These are phyloP conservation scores for Ophiostoma angusticollis DNA, from an alignment of 2,329 filamentous ascomycete genomes.

Conservation along the genomic window DNA sequence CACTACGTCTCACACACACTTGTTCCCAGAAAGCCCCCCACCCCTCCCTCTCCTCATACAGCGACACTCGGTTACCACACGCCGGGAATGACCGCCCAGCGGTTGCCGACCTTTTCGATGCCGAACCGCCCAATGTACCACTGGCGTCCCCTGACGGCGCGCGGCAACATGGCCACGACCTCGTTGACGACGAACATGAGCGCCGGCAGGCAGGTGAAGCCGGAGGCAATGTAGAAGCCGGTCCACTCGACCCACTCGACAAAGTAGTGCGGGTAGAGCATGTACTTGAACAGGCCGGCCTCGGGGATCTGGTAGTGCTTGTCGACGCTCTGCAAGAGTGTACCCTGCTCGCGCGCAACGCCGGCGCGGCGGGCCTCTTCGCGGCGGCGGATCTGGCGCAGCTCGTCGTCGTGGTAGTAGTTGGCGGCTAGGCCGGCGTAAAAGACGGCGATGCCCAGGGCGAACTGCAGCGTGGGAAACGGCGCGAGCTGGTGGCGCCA, in stretches of 20 bases:
- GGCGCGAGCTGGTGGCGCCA: constrained; percentile 31
- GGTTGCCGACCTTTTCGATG: constrained; percentile 59
- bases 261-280: constrained; percentile 90
- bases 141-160: constrained; percentile 63
- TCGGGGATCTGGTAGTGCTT: constrained; percentile 83
- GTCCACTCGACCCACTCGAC: constrained; percentile 95
- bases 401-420: constrained; percentile 78
- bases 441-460: constrained; percentile 60
- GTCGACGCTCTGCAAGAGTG: constrained; percentile 33
- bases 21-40: too few relatives aligned
- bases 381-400: constrained; percentile 71
- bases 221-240: constrained; percentile 71
- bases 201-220: constrained; percentile 57
- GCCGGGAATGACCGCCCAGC: constrained; percentile 57
- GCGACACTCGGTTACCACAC: constrained; percentile 26
- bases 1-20: too few relatives aligned
- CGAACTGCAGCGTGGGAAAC: constrained; percentile 32
- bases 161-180: constrained; percentile 76
- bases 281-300: constrained; percentile 66
- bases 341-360: constrained; percentile 24
- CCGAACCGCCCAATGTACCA: constrained; percentile 92
- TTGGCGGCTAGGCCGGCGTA: constrained; percentile 64
- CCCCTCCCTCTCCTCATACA: too few relatives aligned
- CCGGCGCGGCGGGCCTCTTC: constrained; percentile 47
- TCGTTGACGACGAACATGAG: constrained; percentile 77